phyloP scores from a whole-genome alignment of 352 stramenopile genomes.

The Phytophthora colocasiae region DNA sequence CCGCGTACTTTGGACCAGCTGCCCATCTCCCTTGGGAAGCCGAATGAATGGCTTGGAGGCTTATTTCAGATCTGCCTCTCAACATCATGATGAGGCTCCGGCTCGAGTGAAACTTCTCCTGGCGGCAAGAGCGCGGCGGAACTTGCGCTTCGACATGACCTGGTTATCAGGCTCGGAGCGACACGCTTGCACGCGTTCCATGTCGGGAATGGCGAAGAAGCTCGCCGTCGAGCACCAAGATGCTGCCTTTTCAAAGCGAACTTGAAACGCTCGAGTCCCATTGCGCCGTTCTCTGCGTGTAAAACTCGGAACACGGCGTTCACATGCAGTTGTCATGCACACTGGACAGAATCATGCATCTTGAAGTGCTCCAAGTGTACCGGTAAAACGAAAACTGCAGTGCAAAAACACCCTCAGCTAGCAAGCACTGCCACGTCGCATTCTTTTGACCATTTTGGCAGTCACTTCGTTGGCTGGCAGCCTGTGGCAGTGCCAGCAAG shows the following conservation, averaged over 20 bases:
- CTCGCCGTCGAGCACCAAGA: slow-evolving; percentile 6
- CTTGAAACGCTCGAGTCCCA: slow-evolving; percentile 1
- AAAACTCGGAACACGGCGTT: slow-evolving; percentile 10
- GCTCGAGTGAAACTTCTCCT: slow-evolving; percentile 40
- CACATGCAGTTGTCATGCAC: neutral
- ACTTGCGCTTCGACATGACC: slow-evolving; percentile 3
- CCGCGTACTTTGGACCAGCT: slow-evolving; percentile 39
- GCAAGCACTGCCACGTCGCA: slow-evolving; percentile 4
- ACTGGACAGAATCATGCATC: slow-evolving; percentile 5
- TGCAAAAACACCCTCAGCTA: slow-evolving; percentile 1
- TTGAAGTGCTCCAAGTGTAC: slow-evolving; percentile 17
- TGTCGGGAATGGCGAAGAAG: slow-evolving; percentile 17
- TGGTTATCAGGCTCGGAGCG: slow-evolving; percentile 3
- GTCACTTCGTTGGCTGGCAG: neutral
- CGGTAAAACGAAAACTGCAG: neutral
- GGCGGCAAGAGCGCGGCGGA: slow-evolving; percentile 11
- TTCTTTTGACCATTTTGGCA: neutral
- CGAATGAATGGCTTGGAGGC: slow-evolving; percentile 22
- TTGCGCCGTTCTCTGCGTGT: slow-evolving; percentile 6
- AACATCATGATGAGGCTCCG: slow-evolving; percentile 33
- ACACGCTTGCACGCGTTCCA: slow-evolving; percentile 9
- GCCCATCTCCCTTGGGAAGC: slow-evolving; percentile 22
- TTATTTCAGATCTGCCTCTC: slow-evolving; percentile 19
- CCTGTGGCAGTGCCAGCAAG: neutral
- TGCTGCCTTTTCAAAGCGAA: slow-evolving; percentile 1